Conservation (phyloP, 2,329 filamentous ascomycete species). For the Chaetothyriales sp. region DNA sequence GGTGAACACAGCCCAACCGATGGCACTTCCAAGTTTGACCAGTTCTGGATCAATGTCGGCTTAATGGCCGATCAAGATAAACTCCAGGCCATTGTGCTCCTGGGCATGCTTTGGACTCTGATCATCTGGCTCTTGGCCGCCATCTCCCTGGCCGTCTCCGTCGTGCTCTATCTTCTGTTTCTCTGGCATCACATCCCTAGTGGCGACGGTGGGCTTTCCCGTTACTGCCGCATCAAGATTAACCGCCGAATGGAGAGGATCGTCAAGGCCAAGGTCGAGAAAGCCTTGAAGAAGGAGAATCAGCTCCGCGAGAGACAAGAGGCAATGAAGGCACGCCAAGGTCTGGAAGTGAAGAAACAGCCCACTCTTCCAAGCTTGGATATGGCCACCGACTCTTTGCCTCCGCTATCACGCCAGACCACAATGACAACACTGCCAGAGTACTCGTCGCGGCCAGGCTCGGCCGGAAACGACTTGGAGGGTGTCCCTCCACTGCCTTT, state of each 20-base stretch:
- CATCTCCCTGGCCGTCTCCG: constrained; percentile 55
- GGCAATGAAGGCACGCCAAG: constrained; percentile 24
- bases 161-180: constrained; percentile 71
- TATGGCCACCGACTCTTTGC: constrained; percentile 37
- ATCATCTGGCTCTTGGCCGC: constrained; percentile 76
- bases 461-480: constrained; percentile 25
- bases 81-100: constrained; percentile 67
- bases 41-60: constrained; percentile 73
- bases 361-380: constrained; percentile 49
- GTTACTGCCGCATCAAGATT: constrained; percentile 84
- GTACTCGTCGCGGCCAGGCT: constrained; percentile 46
- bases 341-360: constrained; percentile 20
- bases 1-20: constrained; percentile 37
- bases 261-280: constrained; percentile 73
- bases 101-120: constrained; percentile 82
- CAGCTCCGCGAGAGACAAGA: constrained; percentile 38
- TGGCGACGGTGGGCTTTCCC: constrained; percentile 61
- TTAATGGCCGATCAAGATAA: constrained; percentile 57
- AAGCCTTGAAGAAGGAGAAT: constrained; percentile 66
- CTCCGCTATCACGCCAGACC: constrained; percentile 43
- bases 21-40: constrained; percentile 48
- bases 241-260: constrained; percentile 73
- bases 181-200: constrained; percentile 83
- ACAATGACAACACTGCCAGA: constrained; percentile 47
- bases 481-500: constrained; percentile 20